Base-by-base conservation (phyloP, 768 basidiomycete species). In the Boletus huronensis region DNA sequence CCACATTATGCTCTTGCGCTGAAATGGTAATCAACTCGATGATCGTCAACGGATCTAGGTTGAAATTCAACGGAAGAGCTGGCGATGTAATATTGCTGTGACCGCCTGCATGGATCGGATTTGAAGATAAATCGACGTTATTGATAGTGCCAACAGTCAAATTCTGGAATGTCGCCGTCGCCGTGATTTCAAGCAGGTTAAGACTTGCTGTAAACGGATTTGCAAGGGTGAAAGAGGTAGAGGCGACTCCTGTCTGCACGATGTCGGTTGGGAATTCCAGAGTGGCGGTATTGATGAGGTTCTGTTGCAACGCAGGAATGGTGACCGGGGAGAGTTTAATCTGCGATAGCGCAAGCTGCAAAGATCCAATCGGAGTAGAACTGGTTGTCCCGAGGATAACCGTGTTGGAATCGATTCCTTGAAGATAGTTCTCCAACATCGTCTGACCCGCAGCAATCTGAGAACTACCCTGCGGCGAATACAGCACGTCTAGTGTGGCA, bases 121-220 rank as follows among this genome's bases (percentile, higher is more conserved):
- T 71, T 2, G 78, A 74, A 17, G 83, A 81, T 19, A 75, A 53
- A 59, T 86, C 83, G 9, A 78, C 74, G 38, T 76, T 74, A 35
- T 83, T 73, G 53, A 88, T 83, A n/a, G 63, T 74, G 3, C 87
- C 86, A 11, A 90, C 65, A 1, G 76, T 76, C 39, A 88, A 63
- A 43, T 75, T 76, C 21, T 79, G 75, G 72, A 78, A 86, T 0
- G 75, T 79, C 0, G 81, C 87, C 6, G 70, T 78, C 1, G 85
- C 79, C 2, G 69, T 70, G 17, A 89, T 68, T 42, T 73, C 65
- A n/a, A 85, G 64, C 16, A 90, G 67, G 64, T 83, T 85, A 66
- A 90, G 81, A 63, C 80, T 81, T 17, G 87, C 85, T 0, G 85
- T 87, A 70, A 90, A 90, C 0, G 86, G 86, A 61, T 90, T 87